phyloP scores from a whole-genome alignment of 2,329 filamentous ascomycete species.

The Epichloe uncinata region DNA sequence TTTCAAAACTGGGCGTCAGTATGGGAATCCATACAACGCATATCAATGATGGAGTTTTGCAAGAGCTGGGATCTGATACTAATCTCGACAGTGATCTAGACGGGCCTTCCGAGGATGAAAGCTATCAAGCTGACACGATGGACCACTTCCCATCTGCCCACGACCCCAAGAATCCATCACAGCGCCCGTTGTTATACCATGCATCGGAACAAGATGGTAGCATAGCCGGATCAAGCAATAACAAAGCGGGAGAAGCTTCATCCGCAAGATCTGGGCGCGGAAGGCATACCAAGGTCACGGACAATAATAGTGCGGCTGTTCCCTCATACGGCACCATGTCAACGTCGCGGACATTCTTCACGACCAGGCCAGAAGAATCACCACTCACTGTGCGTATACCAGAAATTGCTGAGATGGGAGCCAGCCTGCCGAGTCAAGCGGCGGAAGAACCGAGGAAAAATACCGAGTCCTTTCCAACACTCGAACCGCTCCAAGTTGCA shows the following conservation, averaged over 20 bases:
- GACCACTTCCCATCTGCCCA: slow-evolving; percentile 18
- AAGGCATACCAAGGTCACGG: slow-evolving; percentile 5
- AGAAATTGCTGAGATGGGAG: slow-evolving; percentile 1
- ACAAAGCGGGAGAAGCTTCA: slow-evolving; percentile 5
- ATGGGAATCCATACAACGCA: slow-evolving; percentile 67
- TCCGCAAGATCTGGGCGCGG: slow-evolving; percentile 9
- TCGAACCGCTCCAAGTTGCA: slow-evolving; percentile 9
- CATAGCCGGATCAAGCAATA: not conserved
- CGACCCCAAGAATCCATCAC: slow-evolving; percentile 7
- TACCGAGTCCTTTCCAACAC: slow-evolving; percentile 13
- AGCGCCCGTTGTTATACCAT: slow-evolving; percentile 11
- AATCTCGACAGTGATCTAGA: slow-evolving; percentile 20
- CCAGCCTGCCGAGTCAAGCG: not conserved
- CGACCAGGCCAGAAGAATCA: not conserved
- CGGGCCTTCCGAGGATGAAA: slow-evolving; percentile 17
- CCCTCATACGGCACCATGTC: slow-evolving; percentile 22
- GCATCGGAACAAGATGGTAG: not conserved
- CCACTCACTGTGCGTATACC: slow-evolving; percentile 7
- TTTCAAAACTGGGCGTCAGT: slow-evolving; percentile 47
- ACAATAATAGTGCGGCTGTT: slow-evolving; percentile 5
- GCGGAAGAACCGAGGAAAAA: not conserved
- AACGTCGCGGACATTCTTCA: slow-evolving; percentile 10
- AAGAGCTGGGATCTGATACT: slow-evolving; percentile 20
- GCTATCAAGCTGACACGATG: slow-evolving; percentile 11
- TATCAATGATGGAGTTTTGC: slow-evolving; percentile 48